Evolutionary conservation across 140 eudicot genomes (phyloP), one percentile per base, ranked within the genome.

Genomic region (Ambrosia hybrid): DNA sequence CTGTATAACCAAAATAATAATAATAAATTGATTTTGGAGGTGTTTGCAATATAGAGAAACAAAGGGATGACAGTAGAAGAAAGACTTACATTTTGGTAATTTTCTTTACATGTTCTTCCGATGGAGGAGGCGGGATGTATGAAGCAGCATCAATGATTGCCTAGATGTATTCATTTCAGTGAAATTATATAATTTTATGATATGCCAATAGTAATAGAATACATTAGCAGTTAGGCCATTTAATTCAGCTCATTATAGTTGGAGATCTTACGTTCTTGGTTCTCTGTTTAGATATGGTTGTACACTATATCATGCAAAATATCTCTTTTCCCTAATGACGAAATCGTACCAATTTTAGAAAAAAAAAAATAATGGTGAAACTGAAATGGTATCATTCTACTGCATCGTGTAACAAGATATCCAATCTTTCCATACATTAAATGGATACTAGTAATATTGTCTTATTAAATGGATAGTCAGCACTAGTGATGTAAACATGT

Each of bases 71-170:
- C 2, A 33, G 6, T 21, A 15, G 6, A 51, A 39, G 59, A 15
- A 16, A 13, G 76, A 55, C 87, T 79, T 90, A 90, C 98, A 93
- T 61, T 81, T 82, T 80, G 73, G 74, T 80, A 15, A 93, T 90
- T 81, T 84, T 90, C 80, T 88, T 90, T n/a, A 76, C 72, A 55
- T 84, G 89, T 85, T 89, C 97, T 82, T 87, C 86, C 53, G 98
- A 84, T 69, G 96, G 98, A 61, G 97, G 98, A 14, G 95, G 95
- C 43, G 98, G 96, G 65, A 88, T 94, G 58, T 93, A 93, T 6
- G 97, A 85, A 79, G 98, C 97, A 81, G 96, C 96, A 83, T 93
- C 96, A 81, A 93, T 87, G 53, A 93, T 90, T 3, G 77, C 96
- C 98, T 93, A 80, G 36, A 37, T 57, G 15, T 73, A 73, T 75